Conservation (phyloP, 768 basidiomycete genomes). For the Mycena floridula region DNA sequence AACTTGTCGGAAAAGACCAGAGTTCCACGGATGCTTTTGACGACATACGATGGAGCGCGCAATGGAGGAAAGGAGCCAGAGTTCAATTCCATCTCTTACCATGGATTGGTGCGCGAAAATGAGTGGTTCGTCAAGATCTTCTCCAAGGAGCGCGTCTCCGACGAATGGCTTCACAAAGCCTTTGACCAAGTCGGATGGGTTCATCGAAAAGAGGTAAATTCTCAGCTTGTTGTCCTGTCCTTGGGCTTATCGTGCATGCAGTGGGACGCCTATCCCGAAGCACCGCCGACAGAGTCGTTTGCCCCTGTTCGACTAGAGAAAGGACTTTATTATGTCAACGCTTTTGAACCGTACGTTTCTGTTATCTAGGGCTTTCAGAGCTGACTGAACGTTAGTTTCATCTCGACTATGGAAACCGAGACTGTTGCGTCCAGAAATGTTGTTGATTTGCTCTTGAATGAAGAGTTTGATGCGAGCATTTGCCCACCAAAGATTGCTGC, state of each 20-base stretch:
- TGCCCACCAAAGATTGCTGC: slow-evolving; percentile 44
- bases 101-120: slow-evolving; percentile 46
- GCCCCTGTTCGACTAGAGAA: slow-evolving; percentile 73
- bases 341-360: slow-evolving; percentile 70
- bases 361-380: too few species aligned
- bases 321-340: slow-evolving; percentile 87
- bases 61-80: slow-evolving; percentile 58
- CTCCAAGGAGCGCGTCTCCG: slow-evolving; percentile 55
- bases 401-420: slow-evolving; percentile 94
- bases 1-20: slow-evolving; percentile 35
- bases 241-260: slow-evolving; percentile 25
- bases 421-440: slow-evolving; percentile 78
- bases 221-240: slow-evolving; percentile 6
- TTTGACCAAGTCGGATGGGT: slow-evolving; percentile 81
- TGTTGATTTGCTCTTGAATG: slow-evolving; percentile 71
- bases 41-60: slow-evolving; percentile 57
- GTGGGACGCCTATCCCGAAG: slow-evolving; percentile 79
- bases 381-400: slow-evolving; percentile 46
- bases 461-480: slow-evolving; percentile 66
- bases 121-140: slow-evolving; percentile 88
- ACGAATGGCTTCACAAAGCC: slow-evolving; percentile 62
- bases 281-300: slow-evolving; percentile 60
- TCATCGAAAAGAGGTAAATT: slow-evolving; percentile 65
- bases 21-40: slow-evolving; percentile 64
- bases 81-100: slow-evolving; percentile 86